Evolutionary conservation across 352 stramenopile species (phyloP).

Genomic region (Salisapilia sapeloensis): DNA sequence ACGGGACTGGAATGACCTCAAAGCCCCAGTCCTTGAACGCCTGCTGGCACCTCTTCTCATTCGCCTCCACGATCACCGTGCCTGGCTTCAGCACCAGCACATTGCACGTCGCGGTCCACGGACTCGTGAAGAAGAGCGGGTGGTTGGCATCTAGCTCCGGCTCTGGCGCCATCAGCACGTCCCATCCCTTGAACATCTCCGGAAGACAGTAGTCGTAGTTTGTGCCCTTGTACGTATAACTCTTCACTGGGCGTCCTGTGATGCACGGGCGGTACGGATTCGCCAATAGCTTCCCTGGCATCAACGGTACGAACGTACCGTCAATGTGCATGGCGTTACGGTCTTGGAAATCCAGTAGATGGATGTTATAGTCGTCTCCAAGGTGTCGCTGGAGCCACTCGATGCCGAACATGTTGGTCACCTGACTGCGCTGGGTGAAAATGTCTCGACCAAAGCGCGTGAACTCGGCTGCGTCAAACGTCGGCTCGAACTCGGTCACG

Average conservation of each 20-base stretch:
- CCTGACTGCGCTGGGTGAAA: constrained; percentile 83
- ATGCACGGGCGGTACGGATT: constrained; percentile 81
- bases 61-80: constrained; percentile 69
- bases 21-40: constrained; percentile 83
- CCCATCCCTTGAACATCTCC: constrained; percentile 86
- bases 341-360: constrained; percentile 83
- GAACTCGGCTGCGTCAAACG: constrained; percentile 82
- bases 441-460: constrained; percentile 82
- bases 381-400: constrained; percentile 80
- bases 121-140: constrained; percentile 81
- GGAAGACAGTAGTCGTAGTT: constrained; percentile 75
- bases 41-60: constrained; percentile 65
- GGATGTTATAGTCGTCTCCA: constrained; percentile 71
- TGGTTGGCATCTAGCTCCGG: constrained; percentile 61
- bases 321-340: constrained; percentile 86
- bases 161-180: constrained; percentile 76
- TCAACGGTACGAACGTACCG: constrained; percentile 76
- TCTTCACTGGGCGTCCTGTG: constrained; percentile 70
- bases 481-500: constrained; percentile 81
- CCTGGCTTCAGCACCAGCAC: constrained; percentile 72
- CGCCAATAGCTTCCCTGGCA: constrained; percentile 70
- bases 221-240: constrained; percentile 81
- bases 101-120: constrained; percentile 84
- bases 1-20: constrained; percentile 74
- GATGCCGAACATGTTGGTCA: constrained; percentile 84